These are phyloP conservation scores for Antitrichia curtipendula DNA, from an alignment of 225 moss, liverwort and hornwort species.

Conservation along the genomic window DNA sequence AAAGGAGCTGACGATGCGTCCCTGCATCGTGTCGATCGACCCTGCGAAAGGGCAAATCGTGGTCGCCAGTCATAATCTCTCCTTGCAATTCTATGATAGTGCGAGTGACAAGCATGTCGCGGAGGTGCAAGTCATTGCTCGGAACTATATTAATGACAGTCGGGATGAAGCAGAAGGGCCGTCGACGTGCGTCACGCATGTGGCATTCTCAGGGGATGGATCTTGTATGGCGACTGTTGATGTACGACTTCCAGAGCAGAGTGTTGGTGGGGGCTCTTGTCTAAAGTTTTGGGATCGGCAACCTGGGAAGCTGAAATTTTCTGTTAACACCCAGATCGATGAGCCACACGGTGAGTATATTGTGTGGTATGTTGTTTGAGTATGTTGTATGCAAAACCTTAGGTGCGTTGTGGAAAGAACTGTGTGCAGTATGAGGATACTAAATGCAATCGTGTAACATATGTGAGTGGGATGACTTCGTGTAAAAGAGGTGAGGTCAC, in stretches of 20 bases:
- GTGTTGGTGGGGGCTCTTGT: constrained; percentile 51
- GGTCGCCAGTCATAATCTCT: constrained; percentile 58
- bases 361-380: not conserved
- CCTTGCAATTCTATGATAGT: constrained; percentile 74
- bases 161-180: not conserved
- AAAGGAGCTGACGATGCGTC: constrained; percentile 8
- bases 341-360: constrained; percentile 48
- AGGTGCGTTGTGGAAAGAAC: not conserved
- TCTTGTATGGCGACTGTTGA: constrained; percentile 84
- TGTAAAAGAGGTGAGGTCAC: not conserved
- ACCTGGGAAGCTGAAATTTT: constrained; percentile 13
- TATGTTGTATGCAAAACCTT: not conserved
- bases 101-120: constrained; percentile 35
- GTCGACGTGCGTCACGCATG: constrained; percentile 67
- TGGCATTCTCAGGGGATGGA: constrained; percentile 68
- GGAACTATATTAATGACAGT: constrained; percentile 31
- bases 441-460: not conserved
- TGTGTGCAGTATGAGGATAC: not conserved
- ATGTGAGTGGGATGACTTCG: not conserved
- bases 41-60: constrained; percentile 61
- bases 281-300: constrained; percentile 73
- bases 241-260: constrained; percentile 47
- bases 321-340: constrained; percentile 60
- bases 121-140: constrained; percentile 56
- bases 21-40: constrained; percentile 35